phyloP scores from a whole-genome alignment of 441 rosid genomes.

The Hura crepitans region DNA sequence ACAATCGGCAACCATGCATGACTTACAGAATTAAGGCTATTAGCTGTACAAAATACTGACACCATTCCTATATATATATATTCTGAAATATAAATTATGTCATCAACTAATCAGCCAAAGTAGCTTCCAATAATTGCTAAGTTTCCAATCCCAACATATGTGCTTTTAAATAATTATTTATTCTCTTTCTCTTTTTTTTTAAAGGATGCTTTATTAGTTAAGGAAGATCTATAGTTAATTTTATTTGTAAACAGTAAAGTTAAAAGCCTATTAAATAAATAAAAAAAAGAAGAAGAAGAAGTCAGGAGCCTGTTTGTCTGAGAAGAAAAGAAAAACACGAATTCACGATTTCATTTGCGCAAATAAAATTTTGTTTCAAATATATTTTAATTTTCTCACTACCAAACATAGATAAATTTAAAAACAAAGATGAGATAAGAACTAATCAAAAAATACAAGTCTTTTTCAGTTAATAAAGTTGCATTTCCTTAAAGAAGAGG shows the following conservation, averaged over 20 bases:
- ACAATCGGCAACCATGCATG: constrained; percentile 41
- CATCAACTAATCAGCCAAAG: constrained; percentile 6
- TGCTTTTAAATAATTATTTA: background rate
- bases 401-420: too few species aligned
- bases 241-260: too few species aligned
- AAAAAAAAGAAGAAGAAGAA: too few species aligned
- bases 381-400: too few species aligned
- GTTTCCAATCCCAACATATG: background rate
- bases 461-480: background rate
- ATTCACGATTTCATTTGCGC: too few species aligned
- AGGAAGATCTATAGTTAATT: too few species aligned
- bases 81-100: background rate
- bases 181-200: too few species aligned
- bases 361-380: too few species aligned
- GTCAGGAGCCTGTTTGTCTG: too few species aligned
- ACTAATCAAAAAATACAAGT: background rate
- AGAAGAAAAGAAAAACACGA: too few species aligned
- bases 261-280: too few species aligned
- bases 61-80: background rate
- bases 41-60: background rate
- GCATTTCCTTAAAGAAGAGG: background rate
- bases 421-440: background rate
- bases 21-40: background rate
- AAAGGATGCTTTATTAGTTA: too few species aligned
- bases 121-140: constrained; percentile 3